Evolutionary conservation across 108 stramenopile species (phyloP), one percentile per base, ranked within the genome.

Genomic region (Asterionellopsis glacialis): DNA sequence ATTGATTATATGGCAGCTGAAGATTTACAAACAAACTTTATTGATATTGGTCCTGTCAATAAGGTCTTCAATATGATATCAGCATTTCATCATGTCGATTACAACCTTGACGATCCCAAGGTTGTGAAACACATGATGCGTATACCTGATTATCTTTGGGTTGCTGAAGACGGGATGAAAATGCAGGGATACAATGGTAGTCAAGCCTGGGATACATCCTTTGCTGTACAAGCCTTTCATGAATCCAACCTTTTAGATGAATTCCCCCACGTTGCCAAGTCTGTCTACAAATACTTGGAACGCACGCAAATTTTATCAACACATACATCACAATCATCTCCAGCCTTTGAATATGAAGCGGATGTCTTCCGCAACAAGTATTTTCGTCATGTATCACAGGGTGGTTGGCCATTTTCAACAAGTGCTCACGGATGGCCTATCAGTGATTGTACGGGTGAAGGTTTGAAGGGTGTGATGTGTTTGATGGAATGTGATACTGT

Each of bases 181-280:
- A 96, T 99, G 98, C 96, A 99, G 63, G 98, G 98, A 28, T 99
- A 99, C 83, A 98, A 97, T 65, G 98, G 98, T 11, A 80, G 76
- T 41, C 97, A 98, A 68, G 95, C 95, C 63, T 99, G 98, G 98
- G 98, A 99, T 73, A 94, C 96, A 7, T 93, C 91, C n/a, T 99
- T 99, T 69, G 87, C 87, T 26, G 69, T 88, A 50, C 96, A 97
- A 66, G 95, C 93, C n/a, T 59, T 97, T 18, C 81, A 62, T 54
- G 96, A 96, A 68, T 74, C 85, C 14, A 88, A 70, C 23, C 53
- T 96, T 39, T 63, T 85, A 10, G 89, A 90, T 45, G 73, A 85
- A 21, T 94, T 95, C 68, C 91, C 92, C 7, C 61, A 82, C 7
- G 45, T 80, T 49, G 73, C 85, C 7, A 44, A 13, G 9, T 21